phyloP scores from a whole-genome alignment of 2,329 filamentous ascomycete species.

The Diplodia seriata region DNA sequence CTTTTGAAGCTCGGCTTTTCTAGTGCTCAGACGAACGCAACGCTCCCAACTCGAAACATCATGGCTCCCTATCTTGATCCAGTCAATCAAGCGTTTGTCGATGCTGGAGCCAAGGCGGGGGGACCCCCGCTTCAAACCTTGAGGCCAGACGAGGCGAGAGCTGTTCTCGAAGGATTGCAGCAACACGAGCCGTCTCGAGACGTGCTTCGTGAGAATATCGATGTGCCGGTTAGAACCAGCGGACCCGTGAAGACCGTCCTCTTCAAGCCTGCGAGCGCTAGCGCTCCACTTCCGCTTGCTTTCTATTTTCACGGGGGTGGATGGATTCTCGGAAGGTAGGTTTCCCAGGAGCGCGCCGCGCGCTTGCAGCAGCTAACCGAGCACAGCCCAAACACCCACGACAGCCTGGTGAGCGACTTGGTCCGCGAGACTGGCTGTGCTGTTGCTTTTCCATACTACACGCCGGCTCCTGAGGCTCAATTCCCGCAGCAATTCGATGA shows the following conservation, averaged over 20 bases:
- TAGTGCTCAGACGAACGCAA: too few species aligned
- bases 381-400: conserved; percentile 15
- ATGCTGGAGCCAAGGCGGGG: conserved; percentile 7
- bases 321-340: conserved; percentile 26
- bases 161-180: conserved; percentile 22
- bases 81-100: conserved; percentile 19
- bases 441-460: conserved; percentile 18
- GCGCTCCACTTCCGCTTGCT: background rate
- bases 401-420: conserved; percentile 26
- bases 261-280: conserved; percentile 16
- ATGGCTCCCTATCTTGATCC: conserved; percentile 24
- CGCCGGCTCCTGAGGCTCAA: conserved; percentile 18
- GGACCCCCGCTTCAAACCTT: conserved; percentile 6
- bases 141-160: conserved; percentile 5
- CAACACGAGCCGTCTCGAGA: conserved; percentile 16
- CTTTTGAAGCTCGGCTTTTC: background rate
- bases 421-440: conserved; percentile 17
- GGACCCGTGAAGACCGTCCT: conserved; percentile 9
- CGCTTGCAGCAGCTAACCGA: conserved; percentile 10
- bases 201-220: background rate
- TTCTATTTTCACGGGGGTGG: conserved; percentile 25
- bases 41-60: too few species aligned
- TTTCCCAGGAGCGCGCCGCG: background rate
- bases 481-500: conserved; percentile 18
- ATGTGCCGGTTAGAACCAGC: background rate